Base-by-base conservation (phyloP, 495 filamentous ascomycete genomes). In the Aspergillus egyptiacus region DNA sequence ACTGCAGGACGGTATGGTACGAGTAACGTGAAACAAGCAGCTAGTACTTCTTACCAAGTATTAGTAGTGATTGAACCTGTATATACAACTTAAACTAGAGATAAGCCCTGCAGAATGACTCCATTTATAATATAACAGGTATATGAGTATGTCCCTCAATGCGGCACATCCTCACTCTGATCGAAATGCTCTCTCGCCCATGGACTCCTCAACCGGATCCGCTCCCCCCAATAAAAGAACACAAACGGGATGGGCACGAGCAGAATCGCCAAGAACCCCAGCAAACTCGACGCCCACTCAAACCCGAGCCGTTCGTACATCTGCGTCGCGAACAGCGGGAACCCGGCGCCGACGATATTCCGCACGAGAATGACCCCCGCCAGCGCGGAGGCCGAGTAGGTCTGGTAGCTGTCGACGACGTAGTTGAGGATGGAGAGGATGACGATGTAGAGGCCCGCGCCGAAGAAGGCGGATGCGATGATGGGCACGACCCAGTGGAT, bases 361-460 rank as follows among this genome's bases (percentile, higher is more conserved):
- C 73, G 62, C 8, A 71, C 56, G 15, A 72, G 47, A 17, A 69
- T 70, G 2, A 72, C 59, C 6, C 65, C 73, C 0, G 72, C 71
- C 7, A 76, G 24, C 0, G 83, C 84, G 1, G 76, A 81, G 0
- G 85, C 84, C 1, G 84, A 82, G 51, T 78, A 87, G 38, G 86
- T 80, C 25, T 77, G 80, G 63, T 86, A 82, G 14, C 76, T 68
- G 58, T 86, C 83, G 47, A 86, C 77, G 17, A 87, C 67, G 60
- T 86, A 88, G 51, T 78, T 84, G 62, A 83, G 75, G 32, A 84
- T 64, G 22, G 68, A 67, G 5, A 85, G 67, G 64, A 84, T 85
- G 27, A 86, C 72, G 22, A 80, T 57, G 5, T 82, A 75, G 64
- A 81, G 72, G 24, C 81, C 79, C 37, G 81, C 79, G 5, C 81